Evolutionary conservation across 2,329 filamentous ascomycete species (phyloP).

Genomic region (Tetracladium maxilliforme): DNA sequence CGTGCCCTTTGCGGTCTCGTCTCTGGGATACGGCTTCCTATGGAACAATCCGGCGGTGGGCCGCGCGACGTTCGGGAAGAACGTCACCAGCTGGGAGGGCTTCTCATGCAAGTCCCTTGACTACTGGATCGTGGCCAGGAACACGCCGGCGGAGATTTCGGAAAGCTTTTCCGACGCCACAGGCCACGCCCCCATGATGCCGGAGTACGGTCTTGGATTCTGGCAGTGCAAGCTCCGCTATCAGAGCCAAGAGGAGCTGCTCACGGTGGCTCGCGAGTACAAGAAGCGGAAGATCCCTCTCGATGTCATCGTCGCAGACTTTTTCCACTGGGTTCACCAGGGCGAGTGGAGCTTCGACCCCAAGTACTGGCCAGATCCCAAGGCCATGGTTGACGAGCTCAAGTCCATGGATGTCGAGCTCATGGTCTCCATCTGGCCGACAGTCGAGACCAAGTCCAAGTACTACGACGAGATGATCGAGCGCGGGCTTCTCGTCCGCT

Average conservation of each 20-base stretch:
- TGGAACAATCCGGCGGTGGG: constrained; percentile 55
- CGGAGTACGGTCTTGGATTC: constrained; percentile 52
- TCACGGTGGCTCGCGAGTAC: constrained; percentile 45
- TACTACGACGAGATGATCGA: constrained; percentile 49
- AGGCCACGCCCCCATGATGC: constrained; percentile 50
- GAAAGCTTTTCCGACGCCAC: constrained; percentile 39
- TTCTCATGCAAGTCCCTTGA: constrained; percentile 41
- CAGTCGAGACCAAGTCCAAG: constrained; percentile 40
- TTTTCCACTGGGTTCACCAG: constrained; percentile 52
- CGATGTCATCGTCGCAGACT: constrained; percentile 52
- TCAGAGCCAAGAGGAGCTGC: constrained; percentile 48
- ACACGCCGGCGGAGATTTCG: constrained; percentile 37
- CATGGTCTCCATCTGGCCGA: constrained; percentile 59
- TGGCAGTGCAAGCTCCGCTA: constrained; percentile 57
- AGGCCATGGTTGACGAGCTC: constrained; percentile 48
- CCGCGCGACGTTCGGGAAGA: constrained; percentile 43
- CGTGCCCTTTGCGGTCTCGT: constrained; percentile 46
- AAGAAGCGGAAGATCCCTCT: constrained; percentile 37
- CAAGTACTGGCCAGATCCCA: constrained; percentile 49
- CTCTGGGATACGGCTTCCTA: constrained; percentile 44
- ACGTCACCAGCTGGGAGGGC: constrained; percentile 46
- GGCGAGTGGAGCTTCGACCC: constrained; percentile 56
- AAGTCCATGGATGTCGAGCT: constrained; percentile 42
- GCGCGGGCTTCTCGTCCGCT: constrained; percentile 41
- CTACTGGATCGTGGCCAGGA: constrained; percentile 48